These are phyloP conservation scores for Cymbidium sinense DNA, from an alignment of 106 monocot genomes.

Conservation along the genomic window DNA sequence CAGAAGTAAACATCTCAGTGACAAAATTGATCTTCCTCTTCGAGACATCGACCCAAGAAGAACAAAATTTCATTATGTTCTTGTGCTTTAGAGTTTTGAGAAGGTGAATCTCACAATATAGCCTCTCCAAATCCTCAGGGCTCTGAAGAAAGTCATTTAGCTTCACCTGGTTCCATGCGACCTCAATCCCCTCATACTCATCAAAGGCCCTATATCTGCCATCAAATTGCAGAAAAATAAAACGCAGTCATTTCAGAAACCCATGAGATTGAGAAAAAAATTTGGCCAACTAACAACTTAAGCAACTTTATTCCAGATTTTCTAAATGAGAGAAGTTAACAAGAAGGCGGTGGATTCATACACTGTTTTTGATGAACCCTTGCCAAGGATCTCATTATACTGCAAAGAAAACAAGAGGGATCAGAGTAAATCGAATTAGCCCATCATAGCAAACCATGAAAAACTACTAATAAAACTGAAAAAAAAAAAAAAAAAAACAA, in stretches of 20 bases:
- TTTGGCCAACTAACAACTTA: too few species aligned
- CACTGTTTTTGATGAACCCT: conserved; percentile 45
- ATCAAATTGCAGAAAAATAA: conserved; percentile 1
- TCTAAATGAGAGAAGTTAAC: background rate
- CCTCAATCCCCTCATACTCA: conserved; percentile 75
- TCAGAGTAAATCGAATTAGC: background rate
- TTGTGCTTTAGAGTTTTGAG: conserved; percentile 63
- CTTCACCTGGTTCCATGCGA: conserved; percentile 84
- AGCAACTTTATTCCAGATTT: background rate
- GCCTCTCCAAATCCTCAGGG: conserved; percentile 62
- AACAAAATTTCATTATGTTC: conserved; percentile 49
- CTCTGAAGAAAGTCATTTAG: conserved; percentile 45
- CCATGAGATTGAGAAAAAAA: background rate
- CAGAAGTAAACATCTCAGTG: conserved; percentile 59
- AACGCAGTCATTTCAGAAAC: background rate
- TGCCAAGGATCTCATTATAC: conserved; percentile 47
- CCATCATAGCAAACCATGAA: background rate
- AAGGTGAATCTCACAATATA: conserved; percentile 79
- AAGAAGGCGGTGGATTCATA: conserved; percentile 7
- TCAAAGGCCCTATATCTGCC: conserved; percentile 63
- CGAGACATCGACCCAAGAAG: conserved; percentile 43
- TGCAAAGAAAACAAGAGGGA: conserved; percentile 10
- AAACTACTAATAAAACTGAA: background rate
- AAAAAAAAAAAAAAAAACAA: too few species aligned
- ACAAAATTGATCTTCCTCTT: conserved; percentile 64